These are phyloP conservation scores for Penicillium olsonii DNA, from an alignment of 2,329 filamentous ascomycete genomes.

Conservation along the genomic window DNA sequence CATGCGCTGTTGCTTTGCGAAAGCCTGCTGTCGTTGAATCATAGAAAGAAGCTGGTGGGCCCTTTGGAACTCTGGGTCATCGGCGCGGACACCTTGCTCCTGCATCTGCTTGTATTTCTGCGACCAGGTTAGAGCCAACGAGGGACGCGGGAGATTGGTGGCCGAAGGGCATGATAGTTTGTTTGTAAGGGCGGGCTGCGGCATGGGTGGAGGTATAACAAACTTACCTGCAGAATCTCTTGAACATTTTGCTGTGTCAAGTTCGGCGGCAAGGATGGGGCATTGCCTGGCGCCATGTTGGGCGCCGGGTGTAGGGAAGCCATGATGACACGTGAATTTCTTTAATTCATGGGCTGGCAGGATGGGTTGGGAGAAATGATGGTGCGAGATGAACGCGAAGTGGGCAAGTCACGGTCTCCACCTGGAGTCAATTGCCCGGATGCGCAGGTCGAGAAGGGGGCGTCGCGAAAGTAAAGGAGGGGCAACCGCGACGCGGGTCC, in stretches of 20 bases:
- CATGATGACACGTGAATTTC: conserved; percentile 57
- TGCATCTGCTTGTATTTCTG: conserved; percentile 92
- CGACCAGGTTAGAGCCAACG: conserved; percentile 37
- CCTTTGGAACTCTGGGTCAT: conserved; percentile 86
- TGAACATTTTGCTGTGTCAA: conserved; percentile 77
- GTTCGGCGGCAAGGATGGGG: conserved; percentile 63
- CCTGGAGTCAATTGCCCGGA: conserved; percentile 21
- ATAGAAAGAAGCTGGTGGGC: conserved; percentile 72
- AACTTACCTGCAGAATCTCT: conserved; percentile 61
- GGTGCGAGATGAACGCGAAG: conserved; percentile 23
- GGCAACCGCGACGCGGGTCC: conserved; percentile 23
- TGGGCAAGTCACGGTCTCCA: conserved; percentile 23
- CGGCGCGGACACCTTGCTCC: conserved; percentile 74
- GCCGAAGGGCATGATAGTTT: neutral
- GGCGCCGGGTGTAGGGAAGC: conserved; percentile 76
- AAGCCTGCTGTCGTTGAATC: conserved; percentile 65
- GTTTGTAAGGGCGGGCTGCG: neutral
- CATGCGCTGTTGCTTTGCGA: conserved; percentile 55
- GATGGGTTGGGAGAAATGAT: conserved; percentile 18
- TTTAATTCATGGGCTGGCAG: conserved; percentile 34
- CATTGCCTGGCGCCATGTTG: conserved; percentile 66
- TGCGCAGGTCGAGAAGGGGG: conserved; percentile 20
- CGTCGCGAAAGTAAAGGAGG: conserved; percentile 25
- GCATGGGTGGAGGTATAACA: conserved; percentile 6
- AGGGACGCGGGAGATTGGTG: neutral